Evolutionary conservation across 163 green algal genomes (phyloP).

Genomic region (Scenedesmus sp.): DNA sequence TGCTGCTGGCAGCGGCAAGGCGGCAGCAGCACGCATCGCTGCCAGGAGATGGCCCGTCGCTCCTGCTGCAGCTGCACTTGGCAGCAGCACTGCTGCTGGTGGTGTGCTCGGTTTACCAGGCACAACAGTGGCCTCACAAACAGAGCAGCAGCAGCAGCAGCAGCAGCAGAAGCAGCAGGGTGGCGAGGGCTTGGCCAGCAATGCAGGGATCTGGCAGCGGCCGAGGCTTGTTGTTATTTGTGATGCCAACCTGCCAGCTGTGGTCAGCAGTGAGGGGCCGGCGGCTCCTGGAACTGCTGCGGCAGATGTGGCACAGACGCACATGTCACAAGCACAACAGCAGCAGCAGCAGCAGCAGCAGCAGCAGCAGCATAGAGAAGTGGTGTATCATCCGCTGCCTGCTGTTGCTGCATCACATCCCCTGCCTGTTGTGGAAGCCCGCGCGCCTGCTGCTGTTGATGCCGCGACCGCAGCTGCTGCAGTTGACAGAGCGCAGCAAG

Average conservation of each 20-base stretch:
- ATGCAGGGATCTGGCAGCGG: not conserved
- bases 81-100: not conserved
- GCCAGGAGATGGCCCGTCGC: not conserved
- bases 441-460: not conserved
- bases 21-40: not conserved
- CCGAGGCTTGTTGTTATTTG: not conserved
- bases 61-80: not conserved
- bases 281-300: not conserved
- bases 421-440: no score
- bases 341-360: slow-evolving; percentile 33
- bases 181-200: not conserved
- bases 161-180: not conserved
- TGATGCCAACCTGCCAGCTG: not conserved
- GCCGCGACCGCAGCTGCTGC: not conserved
- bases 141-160: not conserved
- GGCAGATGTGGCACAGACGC: not conserved
- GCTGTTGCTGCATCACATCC: not conserved
- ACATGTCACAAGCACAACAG: not conserved
- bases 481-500: not conserved
- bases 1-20: slow-evolving; percentile 20
- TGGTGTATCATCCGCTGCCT: not conserved
- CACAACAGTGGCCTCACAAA: not conserved
- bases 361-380: not conserved
- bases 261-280: not conserved
- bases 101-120: not conserved